phyloP scores from a whole-genome alignment of 2,329 filamentous ascomycete species.

The Cladosporium sp. region DNA sequence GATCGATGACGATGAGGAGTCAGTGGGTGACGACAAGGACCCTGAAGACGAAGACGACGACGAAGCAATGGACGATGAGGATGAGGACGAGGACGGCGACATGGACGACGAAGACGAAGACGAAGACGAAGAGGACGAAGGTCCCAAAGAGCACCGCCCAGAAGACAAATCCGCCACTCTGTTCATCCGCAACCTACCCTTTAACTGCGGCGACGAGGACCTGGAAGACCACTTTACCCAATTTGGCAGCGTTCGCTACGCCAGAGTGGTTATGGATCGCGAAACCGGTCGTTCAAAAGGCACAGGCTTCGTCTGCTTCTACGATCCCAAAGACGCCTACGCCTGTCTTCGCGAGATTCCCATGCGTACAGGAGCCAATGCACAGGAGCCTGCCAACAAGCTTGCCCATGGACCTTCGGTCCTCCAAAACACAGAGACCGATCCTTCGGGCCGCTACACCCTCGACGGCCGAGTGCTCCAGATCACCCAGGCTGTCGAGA shows the following conservation, averaged over 20 bases:
- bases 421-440: constrained; percentile 78
- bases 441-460: constrained; percentile 81
- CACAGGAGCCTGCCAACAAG: constrained; percentile 18
- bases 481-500: constrained; percentile 78
- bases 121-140: constrained; percentile 38
- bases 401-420: constrained; percentile 65
- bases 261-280: constrained; percentile 82
- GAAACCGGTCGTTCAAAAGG: constrained; percentile 82
- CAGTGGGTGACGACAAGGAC: constrained; percentile 36
- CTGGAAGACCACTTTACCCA: constrained; percentile 81
- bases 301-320: constrained; percentile 94
- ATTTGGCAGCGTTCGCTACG: constrained; percentile 87
- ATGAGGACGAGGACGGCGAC: constrained; percentile 30
- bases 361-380: constrained; percentile 34
- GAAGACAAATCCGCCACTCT: constrained; percentile 69
- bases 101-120: constrained; percentile 42
- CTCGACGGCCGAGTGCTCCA: constrained; percentile 84
- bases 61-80: constrained; percentile 38
- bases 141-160: constrained; percentile 39
- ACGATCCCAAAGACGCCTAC: constrained; percentile 69
- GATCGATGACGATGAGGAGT: constrained; percentile 33
- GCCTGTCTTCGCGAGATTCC: constrained; percentile 74
- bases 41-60: constrained; percentile 34
- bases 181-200: constrained; percentile 92
- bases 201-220: constrained; percentile 75